These are phyloP conservation scores for Trichoderma asperellum DNA, from an alignment of 2,329 filamentous ascomycete genomes.

Conservation along the genomic window DNA sequence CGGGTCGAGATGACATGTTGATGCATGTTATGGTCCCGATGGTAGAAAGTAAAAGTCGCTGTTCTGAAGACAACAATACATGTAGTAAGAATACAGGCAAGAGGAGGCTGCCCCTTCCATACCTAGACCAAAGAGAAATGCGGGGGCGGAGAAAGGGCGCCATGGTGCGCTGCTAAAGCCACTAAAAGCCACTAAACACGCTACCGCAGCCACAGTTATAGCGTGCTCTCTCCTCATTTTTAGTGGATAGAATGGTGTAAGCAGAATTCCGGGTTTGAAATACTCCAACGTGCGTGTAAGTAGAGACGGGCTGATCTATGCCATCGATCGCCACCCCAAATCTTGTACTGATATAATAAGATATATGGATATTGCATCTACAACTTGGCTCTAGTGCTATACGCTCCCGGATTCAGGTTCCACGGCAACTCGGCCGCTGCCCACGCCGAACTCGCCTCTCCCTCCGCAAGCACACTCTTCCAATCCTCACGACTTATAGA, in stretches of 20 bases:
- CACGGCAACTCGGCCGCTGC: conserved; percentile 11
- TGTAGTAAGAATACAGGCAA: neutral
- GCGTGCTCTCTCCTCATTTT: neutral
- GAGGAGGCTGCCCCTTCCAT: neutral
- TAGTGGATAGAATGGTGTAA: neutral
- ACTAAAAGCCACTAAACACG: neutral
- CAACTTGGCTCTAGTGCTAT: conserved; percentile 8
- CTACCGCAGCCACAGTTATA: conserved; percentile 5
- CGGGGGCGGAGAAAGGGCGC: neutral
- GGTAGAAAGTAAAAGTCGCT: neutral
- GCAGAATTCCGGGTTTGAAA: neutral
- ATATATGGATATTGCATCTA: neutral
- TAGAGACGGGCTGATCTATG: too few relatives aligned
- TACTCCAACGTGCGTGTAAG: too few relatives aligned
- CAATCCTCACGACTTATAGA: conserved; percentile 12
- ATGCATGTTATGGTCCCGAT: neutral
- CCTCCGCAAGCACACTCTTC: conserved; percentile 1
- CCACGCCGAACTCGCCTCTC: neutral
- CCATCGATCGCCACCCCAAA: too few relatives aligned
- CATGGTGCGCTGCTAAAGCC: neutral
- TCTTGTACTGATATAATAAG: neutral
- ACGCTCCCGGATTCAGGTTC: conserved; percentile 3
- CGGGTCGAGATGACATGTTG: neutral
- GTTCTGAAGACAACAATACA: neutral
- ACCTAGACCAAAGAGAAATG: neutral